A percentile compares a stretch with the other conserved stretches of the same genome.
Conservation (phyloP, 176 grass and related monocot species). For the Carex scoparia region DNA sequence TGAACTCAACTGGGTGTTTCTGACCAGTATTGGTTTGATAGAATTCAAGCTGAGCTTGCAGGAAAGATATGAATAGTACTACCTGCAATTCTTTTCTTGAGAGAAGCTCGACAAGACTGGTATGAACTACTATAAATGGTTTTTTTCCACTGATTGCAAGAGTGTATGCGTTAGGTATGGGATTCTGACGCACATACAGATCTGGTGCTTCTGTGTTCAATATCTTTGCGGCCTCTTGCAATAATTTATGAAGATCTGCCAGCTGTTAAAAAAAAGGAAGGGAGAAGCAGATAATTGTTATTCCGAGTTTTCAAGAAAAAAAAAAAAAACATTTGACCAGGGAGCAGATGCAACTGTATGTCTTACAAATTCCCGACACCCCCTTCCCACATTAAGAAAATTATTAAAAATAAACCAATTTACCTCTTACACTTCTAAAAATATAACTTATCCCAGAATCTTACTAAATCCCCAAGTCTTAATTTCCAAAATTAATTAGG, state of each 20-base stretch:
- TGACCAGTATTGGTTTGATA: neutral
- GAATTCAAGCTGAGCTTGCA: neutral
- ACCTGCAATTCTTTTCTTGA: constrained; percentile 86
- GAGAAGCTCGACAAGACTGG: constrained; percentile 90
- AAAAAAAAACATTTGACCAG: neutral
- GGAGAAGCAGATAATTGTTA: neutral
- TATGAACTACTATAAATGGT: constrained; percentile 86
- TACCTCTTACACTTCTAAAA: neutral
- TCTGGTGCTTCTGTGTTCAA: constrained; percentile 83
- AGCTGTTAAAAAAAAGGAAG: constrained; percentile 36
- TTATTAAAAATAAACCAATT: neutral
- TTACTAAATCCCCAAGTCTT: neutral
- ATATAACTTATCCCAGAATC: neutral
- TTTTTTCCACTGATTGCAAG: constrained; percentile 84
- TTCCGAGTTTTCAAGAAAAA: neutral
- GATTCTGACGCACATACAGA: constrained; percentile 83
- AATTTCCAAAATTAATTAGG: neutral
- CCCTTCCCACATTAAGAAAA: neutral
- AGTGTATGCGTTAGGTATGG: constrained; percentile 87
- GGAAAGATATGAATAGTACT: constrained; percentile 22
- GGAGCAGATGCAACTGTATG: neutral
- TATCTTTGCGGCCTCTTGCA: constrained; percentile 52
- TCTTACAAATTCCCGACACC: neutral
- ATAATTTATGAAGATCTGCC: constrained; percentile 55
- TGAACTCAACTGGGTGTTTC: neutral